phyloP scores from a whole-genome alignment of 768 basidiomycete species.

The Rhodotorula kratochvilovae region DNA sequence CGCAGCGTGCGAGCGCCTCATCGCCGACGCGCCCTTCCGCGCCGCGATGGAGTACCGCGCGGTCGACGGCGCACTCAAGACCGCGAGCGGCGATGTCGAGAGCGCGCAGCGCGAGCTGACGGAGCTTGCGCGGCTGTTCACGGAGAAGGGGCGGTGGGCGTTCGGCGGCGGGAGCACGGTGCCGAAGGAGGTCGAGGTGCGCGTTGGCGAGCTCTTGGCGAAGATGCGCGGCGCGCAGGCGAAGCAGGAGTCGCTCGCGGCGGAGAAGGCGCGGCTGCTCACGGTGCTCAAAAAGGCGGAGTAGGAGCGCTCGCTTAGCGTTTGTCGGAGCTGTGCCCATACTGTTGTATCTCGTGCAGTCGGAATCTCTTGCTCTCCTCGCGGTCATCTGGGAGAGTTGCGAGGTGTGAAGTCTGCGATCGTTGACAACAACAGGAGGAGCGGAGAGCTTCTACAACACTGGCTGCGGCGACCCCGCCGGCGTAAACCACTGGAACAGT shows the following conservation, averaged over 20 bases:
- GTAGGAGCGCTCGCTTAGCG: not conserved
- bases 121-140: conserved; percentile 64
- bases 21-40: conserved; percentile 58
- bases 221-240: conserved; percentile 68
- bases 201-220: conserved; percentile 64
- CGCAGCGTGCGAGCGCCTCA: conserved; percentile 76
- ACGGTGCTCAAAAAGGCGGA: conserved; percentile 40
- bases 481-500: not conserved
- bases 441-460: not conserved
- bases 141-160: conserved; percentile 49
- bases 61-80: conserved; percentile 10
- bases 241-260: conserved; percentile 67
- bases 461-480: not conserved
- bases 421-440: not conserved
- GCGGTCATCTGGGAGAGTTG: too few species aligned
- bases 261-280: conserved; percentile 65
- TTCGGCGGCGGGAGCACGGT: conserved; percentile 50
- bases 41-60: conserved; percentile 26
- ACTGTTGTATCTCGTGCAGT: too few species aligned
- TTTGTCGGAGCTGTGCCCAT: too few species aligned
- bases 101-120: conserved; percentile 53
- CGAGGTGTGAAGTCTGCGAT: too few species aligned
- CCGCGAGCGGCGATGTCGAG: conserved; percentile 55
- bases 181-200: conserved; percentile 55
- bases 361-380: too few species aligned